Base-by-base conservation (phyloP, 352 stramenopile genomes). In the Pythium dissotocum region DNA sequence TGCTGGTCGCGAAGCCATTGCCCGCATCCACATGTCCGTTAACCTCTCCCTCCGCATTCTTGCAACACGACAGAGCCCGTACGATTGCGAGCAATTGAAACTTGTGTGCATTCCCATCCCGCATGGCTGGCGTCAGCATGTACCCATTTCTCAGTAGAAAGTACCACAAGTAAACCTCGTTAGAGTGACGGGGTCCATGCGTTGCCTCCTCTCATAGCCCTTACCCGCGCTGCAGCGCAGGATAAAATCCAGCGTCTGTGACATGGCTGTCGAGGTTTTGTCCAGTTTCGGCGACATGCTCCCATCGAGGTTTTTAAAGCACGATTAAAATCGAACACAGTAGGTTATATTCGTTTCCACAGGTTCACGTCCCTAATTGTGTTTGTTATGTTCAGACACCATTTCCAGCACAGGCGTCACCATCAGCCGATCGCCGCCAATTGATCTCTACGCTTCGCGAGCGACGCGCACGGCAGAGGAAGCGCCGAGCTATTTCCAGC, bases 231-330 rank as follows among this genome's bases (percentile, higher is more conserved):
- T 32, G 21, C 21, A 24, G 21, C 21, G 21, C 21, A 24, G 6
- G 46, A 53, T 53, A 53, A 53, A 53, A 53, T 53, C 46, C 46
- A 53, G 46, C 18, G n/a, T 4, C 46, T 53, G 46, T 53, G 46
- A 53, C 46, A 53, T 30, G 36, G 46, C 46, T 53, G 46, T 14
- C 46, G 46, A 53, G 46, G 46, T 53, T 53, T 53, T 53, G 46
- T 53, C 46, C 46, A 53, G n/a, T 53, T 6, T 53, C 46, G 18
- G 36, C 36, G 36, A 18, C 36, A 44, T 44, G 36, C 36, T 14
- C 10, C n/a, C 0, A 4, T 2, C 7, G n/a, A 53, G 46, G 46
- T 53, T 53, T 53, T 53, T 24, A 24, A 24, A 24, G 21, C 21
- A 24, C 21, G 21, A 24, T 24, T 24, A 24, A 24, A 28, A 30